These are phyloP conservation scores for Auricularia sp. DNA, from an alignment of 768 basidiomycete genomes.

Conservation along the genomic window DNA sequence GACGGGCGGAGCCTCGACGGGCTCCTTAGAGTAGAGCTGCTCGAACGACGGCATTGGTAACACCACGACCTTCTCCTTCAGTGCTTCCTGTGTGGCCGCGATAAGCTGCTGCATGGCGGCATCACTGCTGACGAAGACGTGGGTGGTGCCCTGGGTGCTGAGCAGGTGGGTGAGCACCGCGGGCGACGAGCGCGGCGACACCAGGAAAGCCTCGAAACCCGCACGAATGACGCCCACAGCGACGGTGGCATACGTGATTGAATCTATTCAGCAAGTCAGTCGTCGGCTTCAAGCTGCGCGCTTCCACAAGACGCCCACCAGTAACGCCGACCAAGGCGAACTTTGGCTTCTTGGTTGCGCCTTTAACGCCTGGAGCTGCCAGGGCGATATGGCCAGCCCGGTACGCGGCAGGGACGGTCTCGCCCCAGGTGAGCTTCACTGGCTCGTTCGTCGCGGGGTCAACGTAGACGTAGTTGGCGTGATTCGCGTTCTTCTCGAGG, in stretches of 20 bases:
- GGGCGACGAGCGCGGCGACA: conserved; percentile 35
- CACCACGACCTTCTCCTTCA: background rate
- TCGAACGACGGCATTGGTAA: conserved; percentile 15
- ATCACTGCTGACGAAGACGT: conserved; percentile 19
- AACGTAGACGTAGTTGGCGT: conserved; percentile 23
- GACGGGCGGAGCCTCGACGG: conserved; percentile 8
- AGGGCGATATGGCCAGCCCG: conserved; percentile 5
- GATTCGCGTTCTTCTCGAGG: conserved; percentile 16
- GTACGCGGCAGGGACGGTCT: conserved; percentile 8
- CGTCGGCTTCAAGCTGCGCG: background rate
- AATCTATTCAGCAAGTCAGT: conserved; percentile 17
- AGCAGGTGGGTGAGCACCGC: conserved; percentile 37
- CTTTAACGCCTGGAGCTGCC: background rate
- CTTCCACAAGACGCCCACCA: background rate
- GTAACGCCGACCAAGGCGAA: conserved; percentile 8
- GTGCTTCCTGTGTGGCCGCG: background rate
- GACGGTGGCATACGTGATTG: conserved; percentile 11
- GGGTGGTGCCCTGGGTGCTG: conserved; percentile 18
- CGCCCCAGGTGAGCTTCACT: conserved; percentile 9
- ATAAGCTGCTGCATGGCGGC: conserved; percentile 10
- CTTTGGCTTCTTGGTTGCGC: background rate
- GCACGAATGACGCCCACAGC: conserved; percentile 10
- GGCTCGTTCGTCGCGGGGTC: conserved; percentile 8
- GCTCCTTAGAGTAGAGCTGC: conserved; percentile 11
- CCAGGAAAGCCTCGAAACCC: conserved; percentile 21